phyloP scores from a whole-genome alignment of 2,329 filamentous ascomycete genomes.

The Huntiella decipiens region DNA sequence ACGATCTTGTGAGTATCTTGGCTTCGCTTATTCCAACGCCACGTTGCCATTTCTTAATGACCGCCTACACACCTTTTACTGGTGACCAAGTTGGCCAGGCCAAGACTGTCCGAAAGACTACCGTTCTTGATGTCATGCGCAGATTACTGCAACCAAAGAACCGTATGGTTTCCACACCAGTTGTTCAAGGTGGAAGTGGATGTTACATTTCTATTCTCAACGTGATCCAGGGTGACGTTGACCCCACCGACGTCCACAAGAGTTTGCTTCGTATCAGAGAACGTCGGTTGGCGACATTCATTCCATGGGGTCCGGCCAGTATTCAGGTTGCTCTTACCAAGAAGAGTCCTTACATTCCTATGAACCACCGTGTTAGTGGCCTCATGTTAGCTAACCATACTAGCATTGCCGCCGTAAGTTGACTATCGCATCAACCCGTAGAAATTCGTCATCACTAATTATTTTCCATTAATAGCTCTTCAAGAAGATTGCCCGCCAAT shows the following conservation, averaged over 20 bases:
- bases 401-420: constrained; percentile 58
- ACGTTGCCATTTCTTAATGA: constrained; percentile 95
- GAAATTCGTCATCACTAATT: background rate
- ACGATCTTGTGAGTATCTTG: constrained; percentile 91
- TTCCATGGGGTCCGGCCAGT: constrained; percentile 93
- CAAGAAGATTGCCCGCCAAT: constrained; percentile 80
- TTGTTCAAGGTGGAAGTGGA: constrained; percentile 77
- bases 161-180: constrained; percentile 77
- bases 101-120: constrained; percentile 95
- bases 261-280: constrained; percentile 90
- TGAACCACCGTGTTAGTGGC: constrained; percentile 84
- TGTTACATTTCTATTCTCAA: constrained; percentile 99
- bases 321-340: constrained; percentile 96
- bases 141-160: constrained; percentile 93
- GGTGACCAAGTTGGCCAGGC: constrained; percentile 91
- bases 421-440: background rate
- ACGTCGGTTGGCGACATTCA: constrained; percentile 83
- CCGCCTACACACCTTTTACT: constrained; percentile 93
- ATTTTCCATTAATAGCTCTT: constrained; percentile 40
- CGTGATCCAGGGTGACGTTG: constrained; percentile 96
- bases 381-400: constrained; percentile 98
- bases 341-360: constrained; percentile 86
- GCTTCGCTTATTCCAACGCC: constrained; percentile 92
- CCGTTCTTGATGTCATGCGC: constrained; percentile 93
- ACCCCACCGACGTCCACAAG: constrained; percentile 97